Conservation (phyloP, 2,329 filamentous ascomycete species). For the Talaromyces sp. region DNA sequence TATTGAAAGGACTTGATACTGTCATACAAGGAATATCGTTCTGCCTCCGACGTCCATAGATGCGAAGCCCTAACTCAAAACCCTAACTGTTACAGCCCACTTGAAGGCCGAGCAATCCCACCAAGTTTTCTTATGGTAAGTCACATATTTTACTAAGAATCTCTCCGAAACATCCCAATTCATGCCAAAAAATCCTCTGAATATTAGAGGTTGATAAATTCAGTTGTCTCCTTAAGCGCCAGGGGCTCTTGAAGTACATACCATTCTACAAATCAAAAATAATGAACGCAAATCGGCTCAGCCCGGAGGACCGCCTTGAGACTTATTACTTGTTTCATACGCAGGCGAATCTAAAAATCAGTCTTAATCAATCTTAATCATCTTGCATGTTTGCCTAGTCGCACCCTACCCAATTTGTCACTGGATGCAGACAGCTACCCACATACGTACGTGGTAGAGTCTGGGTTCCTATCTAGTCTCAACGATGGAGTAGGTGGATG, state of each 20-base stretch:
- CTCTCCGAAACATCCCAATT: neutral
- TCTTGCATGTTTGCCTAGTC: neutral
- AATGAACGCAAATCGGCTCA: neutral
- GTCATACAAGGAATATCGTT: neutral
- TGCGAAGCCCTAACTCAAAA: neutral
- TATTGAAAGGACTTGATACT: neutral
- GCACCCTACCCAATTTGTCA: neutral
- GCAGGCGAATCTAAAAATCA: neutral
- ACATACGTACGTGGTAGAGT: neutral
- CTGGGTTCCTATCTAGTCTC: neutral
- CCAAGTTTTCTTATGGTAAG: no score
- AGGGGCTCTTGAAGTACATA: neutral
- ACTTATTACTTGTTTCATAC: neutral
- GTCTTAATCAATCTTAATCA: constrained; percentile 1
- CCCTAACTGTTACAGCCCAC: neutral
- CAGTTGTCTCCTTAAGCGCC: neutral
- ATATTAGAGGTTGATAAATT: neutral
- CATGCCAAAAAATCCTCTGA: neutral
- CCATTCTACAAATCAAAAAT: neutral
- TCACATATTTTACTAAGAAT: neutral
- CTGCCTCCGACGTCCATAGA: neutral
- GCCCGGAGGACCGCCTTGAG: neutral
- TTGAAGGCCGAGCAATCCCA: neutral
- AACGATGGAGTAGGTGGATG: neutral
- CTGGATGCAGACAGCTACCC: neutral